These are phyloP conservation scores for Penicillium goetzii DNA, from an alignment of 495 filamentous ascomycete species.

Conservation along the genomic window DNA sequence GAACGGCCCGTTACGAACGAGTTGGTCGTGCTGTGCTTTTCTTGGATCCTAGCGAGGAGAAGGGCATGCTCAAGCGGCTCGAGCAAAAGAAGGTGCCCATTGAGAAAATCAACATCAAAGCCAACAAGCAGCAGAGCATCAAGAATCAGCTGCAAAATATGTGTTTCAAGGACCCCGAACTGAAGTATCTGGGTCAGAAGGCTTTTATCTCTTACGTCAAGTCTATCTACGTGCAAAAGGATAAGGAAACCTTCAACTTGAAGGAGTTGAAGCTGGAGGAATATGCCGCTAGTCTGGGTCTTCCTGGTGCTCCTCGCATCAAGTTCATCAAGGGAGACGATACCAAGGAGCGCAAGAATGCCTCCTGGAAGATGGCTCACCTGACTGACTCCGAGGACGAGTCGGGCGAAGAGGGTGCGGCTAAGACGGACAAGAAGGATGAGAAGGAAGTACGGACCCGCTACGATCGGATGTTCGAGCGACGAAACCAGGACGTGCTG, in stretches of 20 bases:
- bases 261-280: constrained; percentile 80
- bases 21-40: constrained; percentile 88
- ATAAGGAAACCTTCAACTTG: constrained; percentile 89
- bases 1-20: constrained; percentile 91
- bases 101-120: constrained; percentile 77
- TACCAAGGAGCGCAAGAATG: constrained; percentile 85
- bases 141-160: constrained; percentile 83
- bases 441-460: constrained; percentile 82
- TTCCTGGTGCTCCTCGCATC: constrained; percentile 89
- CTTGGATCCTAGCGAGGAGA: constrained; percentile 87
- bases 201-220: constrained; percentile 88
- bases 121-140: constrained; percentile 88
- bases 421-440: constrained; percentile 52
- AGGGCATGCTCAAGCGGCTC: constrained; percentile 78
- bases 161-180: constrained; percentile 91
- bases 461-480: constrained; percentile 95
- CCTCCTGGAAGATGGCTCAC: constrained; percentile 61
- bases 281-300: constrained; percentile 79
- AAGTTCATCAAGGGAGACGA: constrained; percentile 89
- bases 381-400: constrained; percentile 53
- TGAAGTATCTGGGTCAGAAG: constrained; percentile 96
- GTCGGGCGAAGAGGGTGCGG: constrained; percentile 55
- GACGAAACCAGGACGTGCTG: constrained; percentile 92
- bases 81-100: constrained; percentile 88
- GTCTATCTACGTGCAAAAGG: constrained; percentile 84